These are phyloP conservation scores for Pugionium cornutum DNA, from an alignment of 345 rosid genomes.

Conservation along the genomic window DNA sequence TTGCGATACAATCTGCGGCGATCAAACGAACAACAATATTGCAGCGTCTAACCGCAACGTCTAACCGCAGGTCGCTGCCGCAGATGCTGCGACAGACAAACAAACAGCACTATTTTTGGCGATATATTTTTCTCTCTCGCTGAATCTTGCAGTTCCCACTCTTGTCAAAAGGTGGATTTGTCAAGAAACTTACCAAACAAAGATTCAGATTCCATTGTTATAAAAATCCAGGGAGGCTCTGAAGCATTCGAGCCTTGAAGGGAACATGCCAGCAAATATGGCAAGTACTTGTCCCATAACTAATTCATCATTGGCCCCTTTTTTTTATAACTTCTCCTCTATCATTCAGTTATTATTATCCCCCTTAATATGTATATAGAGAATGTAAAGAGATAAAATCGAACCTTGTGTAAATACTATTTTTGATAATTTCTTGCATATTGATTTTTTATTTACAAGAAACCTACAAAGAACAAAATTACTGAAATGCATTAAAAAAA, in stretches of 20 bases:
- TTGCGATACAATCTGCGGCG: too few species aligned
- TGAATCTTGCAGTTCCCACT: background rate
- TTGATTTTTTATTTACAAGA: slow-evolving; percentile 14
- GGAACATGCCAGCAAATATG: slow-evolving; percentile 37
- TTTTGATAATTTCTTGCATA: background rate
- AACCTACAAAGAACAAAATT: slow-evolving; percentile 13
- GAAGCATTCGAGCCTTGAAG: slow-evolving; percentile 22
- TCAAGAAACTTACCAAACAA: background rate
- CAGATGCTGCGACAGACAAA: too few species aligned
- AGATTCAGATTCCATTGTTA: background rate
- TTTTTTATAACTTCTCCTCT: slow-evolving; percentile 33
- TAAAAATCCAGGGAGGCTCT: background rate
- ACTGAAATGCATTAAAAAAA: slow-evolving; percentile 10
- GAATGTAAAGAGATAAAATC: background rate
- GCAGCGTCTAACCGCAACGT: too few species aligned
- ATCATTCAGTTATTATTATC: slow-evolving; percentile 9
- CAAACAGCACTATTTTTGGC: too few species aligned
- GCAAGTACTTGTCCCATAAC: slow-evolving; percentile 39
- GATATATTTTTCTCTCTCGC: background rate
- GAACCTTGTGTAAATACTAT: background rate
- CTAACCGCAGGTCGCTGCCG: too few species aligned
- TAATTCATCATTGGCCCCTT: slow-evolving; percentile 42
- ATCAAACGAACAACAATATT: too few species aligned
- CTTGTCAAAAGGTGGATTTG: background rate
- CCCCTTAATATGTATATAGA: background rate